These are phyloP conservation scores for Populus tremula DNA, from an alignment of 345 rosid genomes.

Conservation along the genomic window DNA sequence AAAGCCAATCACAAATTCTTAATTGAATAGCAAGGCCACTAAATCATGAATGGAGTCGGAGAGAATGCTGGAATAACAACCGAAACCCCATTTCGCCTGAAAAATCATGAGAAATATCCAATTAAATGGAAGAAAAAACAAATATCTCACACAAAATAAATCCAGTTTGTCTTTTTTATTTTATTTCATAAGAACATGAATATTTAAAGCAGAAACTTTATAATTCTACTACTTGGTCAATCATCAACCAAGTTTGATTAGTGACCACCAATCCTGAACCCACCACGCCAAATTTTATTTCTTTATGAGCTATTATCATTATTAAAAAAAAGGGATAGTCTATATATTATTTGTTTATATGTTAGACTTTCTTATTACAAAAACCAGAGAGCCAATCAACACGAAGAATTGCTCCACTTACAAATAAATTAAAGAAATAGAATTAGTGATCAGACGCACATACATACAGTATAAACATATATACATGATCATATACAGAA, in stretches of 20 bases:
- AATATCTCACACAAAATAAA: background rate
- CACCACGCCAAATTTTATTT: background rate
- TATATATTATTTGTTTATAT: background rate
- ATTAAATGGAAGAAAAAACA: background rate
- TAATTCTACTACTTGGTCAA: background rate
- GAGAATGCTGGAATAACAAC: slow-evolving; percentile 47
- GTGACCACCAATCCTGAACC: background rate
- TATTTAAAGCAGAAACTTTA: background rate
- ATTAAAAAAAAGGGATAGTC: background rate
- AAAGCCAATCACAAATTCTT: background rate
- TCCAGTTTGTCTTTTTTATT: background rate
- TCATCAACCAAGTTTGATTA: background rate
- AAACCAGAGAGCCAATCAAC: background rate
- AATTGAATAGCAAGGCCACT: slow-evolving; percentile 4
- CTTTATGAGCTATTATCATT: background rate
- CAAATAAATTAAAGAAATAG: background rate
- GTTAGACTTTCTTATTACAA: background rate
- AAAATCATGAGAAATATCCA: background rate
- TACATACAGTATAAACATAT: background rate
- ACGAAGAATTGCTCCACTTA: background rate
- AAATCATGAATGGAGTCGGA: slow-evolving; percentile 61
- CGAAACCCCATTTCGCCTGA: slow-evolving; percentile 35
- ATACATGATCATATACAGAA: background rate
- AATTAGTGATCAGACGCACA: too few relatives aligned
- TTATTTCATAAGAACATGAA: background rate